Base-by-base conservation (phyloP, 345 rosid genomes). In the Physaria fendleri region DNA sequence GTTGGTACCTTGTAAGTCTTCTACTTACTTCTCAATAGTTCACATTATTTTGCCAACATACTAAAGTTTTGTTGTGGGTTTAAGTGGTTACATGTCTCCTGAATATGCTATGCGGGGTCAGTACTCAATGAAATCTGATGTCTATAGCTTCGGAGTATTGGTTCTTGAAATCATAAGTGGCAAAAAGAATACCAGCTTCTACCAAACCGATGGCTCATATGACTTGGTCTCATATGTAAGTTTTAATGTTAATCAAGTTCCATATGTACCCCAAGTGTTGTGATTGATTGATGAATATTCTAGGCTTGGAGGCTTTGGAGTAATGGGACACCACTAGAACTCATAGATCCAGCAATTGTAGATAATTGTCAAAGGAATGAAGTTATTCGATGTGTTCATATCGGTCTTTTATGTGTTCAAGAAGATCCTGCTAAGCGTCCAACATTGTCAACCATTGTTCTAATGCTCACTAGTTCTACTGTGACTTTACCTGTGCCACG, bases 1-100 rank as follows among this genome's bases (percentile, higher is more conserved):
- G 82, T 79, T 2, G 87, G 90, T 6, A 85, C 94, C 39, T 76
- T 30, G 96, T 85, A 80, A 74, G 75, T 41, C 57, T 69, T 59
- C 16, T 2, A 0, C 6, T 42, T 40, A 7, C 46, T 45, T 5
- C 15, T 37, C 5, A 6, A 24, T 33, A 44, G 0, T 23, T 28
- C 18, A 43, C 9, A 37, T 10, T 4, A 15, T 33, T 33, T 51
- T 17, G 28, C 28, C 3, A 17, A 41, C 7, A 12, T 54, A 45
- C 34, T 37, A 42, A 50, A 44, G 12, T 47, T 35, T 15, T 5
- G 8, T 25, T 14, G 10, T 49, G 51, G 12, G 11, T 15, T 54
- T 6, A 12, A 79, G 73, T 49, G 80, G 80, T 20, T 78, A 78
- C 53, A 78, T 75, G 74, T 11, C 82, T 57, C 78, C 78, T 0